Base-by-base conservation (phyloP, 176 grass and related monocot species). In the Musa troglodytarum region DNA sequence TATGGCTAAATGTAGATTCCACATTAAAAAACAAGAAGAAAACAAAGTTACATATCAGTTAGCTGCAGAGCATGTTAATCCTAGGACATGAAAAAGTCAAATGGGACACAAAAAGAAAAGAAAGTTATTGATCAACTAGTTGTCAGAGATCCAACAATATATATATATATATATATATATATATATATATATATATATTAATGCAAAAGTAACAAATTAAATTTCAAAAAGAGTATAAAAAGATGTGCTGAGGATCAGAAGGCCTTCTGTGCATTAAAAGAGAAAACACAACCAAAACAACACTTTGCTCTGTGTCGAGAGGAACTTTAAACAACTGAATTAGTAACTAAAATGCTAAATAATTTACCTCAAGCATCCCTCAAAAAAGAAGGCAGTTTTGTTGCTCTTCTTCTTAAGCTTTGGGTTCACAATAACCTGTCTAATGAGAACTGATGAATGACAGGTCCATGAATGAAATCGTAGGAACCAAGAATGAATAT, bases 301-400 rank as follows among this genome's bases (percentile, higher is more conserved):
- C 9, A 10, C 11, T 49, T 73, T 61, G 11, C 34, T 19, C 49
- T 50, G 49, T 24, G 1, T 19, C 11, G 21, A 73, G 52, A 26
- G 69, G 15, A 80, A 55, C 23, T 20, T 8, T 54, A 9, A 25
- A 63, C 52, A 22, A 12, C 71, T 23, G 20, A 0, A 51, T 24
- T n/a, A 73, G 49, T 34, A 16, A 55, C 61, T 2, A 43, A 43
- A 79, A 3, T 68, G 49, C 49, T 26, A 68, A 24, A 11, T 51
- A 69, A 17, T 21, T 62, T 89, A 98, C 90, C 95, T 98, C 73
- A 98, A 81, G 78, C 95, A 98, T 72, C 95, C 90, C 67, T 98
- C 95, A 9, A 93, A 98, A 80, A 98, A 98, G 57, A 89, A 65
- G 55, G 90, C 86, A 1, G 75, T 98, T 84, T 84, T 98, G 79